A percentile compares a stretch with the other conserved stretches of the same genome.
Evolutionary conservation across 768 basidiomycete genomes (phyloP).

Genomic region (Tulasnella sp.): DNA sequence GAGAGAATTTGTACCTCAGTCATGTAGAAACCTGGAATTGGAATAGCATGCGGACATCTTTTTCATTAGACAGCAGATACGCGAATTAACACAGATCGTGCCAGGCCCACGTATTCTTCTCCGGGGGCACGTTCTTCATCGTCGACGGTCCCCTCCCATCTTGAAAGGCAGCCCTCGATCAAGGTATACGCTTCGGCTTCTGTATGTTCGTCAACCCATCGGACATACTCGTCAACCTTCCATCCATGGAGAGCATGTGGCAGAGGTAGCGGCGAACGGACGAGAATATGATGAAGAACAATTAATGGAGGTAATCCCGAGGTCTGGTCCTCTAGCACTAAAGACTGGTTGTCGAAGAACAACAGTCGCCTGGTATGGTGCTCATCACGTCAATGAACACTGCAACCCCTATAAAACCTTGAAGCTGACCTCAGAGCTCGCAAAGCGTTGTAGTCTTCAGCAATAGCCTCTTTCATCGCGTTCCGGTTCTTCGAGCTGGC

Average conservation of each 20-base stretch:
- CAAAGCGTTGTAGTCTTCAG: slow-evolving; percentile 81
- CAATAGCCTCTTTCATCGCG: slow-evolving; percentile 57
- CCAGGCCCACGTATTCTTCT: slow-evolving; percentile 22
- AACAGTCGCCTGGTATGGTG: slow-evolving; percentile 61
- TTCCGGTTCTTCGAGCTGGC: slow-evolving; percentile 28
- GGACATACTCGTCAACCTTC: slow-evolving; percentile 94
- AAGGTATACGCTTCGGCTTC: slow-evolving; percentile 75
- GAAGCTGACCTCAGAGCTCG: slow-evolving; percentile 73
- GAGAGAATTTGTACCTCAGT: neutral
- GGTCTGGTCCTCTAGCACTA: slow-evolving; percentile 65
- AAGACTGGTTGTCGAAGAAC: slow-evolving; percentile 74
- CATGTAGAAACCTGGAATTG: no score
- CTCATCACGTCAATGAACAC: neutral
- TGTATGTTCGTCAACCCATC: slow-evolving; percentile 91
- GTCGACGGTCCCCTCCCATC: slow-evolving; percentile 56
- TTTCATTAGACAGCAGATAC: neutral
- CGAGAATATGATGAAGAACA: slow-evolving; percentile 87
- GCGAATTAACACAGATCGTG: slow-evolving; percentile 8
- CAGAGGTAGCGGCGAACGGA: slow-evolving; percentile 77
- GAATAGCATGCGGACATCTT: neutral
- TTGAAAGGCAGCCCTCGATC: slow-evolving; percentile 69
- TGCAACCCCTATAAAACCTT: neutral
- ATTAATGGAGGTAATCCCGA: slow-evolving; percentile 78
- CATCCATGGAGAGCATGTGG: slow-evolving; percentile 89
- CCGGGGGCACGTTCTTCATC: neutral